Conservation (phyloP, 78 protist species). For the Protostelium mycophagum region DNA sequence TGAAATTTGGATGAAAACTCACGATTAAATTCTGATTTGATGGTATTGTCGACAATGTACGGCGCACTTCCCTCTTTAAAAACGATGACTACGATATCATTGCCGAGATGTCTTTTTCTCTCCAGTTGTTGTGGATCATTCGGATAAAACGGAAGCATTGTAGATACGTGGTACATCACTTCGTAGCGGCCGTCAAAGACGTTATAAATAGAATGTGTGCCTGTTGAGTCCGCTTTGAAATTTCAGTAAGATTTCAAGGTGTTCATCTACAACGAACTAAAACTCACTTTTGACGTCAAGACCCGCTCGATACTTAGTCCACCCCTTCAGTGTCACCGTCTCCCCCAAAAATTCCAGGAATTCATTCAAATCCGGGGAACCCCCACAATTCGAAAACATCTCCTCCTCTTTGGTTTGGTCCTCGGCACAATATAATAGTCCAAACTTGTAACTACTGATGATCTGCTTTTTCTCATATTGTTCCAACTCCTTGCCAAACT, state of each 20-base stretch:
- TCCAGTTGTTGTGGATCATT: constrained; percentile 70
- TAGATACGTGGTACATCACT: constrained; percentile 81
- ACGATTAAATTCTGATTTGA: background rate
- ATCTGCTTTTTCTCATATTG: constrained; percentile 43
- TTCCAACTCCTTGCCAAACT: constrained; percentile 24
- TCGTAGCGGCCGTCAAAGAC: background rate
- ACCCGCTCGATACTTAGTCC: constrained; percentile 18
- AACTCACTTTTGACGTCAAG: constrained; percentile 14
- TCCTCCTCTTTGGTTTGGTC: constrained; percentile 38
- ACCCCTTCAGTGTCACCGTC: constrained; percentile 7
- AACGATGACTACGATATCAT: constrained; percentile 66
- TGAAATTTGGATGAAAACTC: background rate
- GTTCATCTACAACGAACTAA: background rate
- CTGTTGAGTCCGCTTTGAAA: constrained; percentile 8
- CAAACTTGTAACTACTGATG: constrained; percentile 52
- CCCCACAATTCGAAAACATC: constrained; percentile 41
- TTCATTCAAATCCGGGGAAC: constrained; percentile 1
- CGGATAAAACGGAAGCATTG: constrained; percentile 51
- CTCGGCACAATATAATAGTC: constrained; percentile 50
- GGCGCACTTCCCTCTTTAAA: constrained; percentile 39
- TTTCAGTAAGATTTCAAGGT: background rate
- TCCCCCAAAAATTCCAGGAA: constrained; percentile 11
- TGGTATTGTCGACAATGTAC: background rate
- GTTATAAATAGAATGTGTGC: constrained; percentile 19
- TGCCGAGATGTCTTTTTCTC: constrained; percentile 80